Evolutionary conservation across 2,329 filamentous ascomycete species (phyloP), one percentile per base, ranked within the genome.

Genomic region (Talaromyces sp.): DNA sequence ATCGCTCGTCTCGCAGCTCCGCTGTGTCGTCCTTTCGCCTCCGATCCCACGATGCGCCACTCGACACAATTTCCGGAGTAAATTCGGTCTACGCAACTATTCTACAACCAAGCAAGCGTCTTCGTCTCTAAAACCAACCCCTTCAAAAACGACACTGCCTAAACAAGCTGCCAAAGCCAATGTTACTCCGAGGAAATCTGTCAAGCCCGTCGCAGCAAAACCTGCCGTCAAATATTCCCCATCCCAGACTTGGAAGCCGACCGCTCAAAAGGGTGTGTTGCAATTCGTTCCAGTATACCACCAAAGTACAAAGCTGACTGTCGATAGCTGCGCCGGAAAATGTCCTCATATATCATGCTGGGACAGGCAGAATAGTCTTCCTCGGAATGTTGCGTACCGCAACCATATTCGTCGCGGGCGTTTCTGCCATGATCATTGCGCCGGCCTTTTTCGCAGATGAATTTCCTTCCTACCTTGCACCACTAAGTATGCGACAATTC

Each of bases 291-390:
- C 33, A 58, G 33, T 13, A 10, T 47, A 47, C 41, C 19, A 58
- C 19, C 27, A 31, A 2, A 31, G 33, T 41, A 39, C 10, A 14
- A 54, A 43, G 60, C 66, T 66, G 35, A 66, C 27, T 52, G 48
- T 22, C 22, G 2, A 39, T 64, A 78, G 77, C 73, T 24, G 73
- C 75, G 22, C 77, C 77, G 45, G 77, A 79, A 59, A 73, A 74
- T 54, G 74, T 93, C 33, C 83, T 92, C 69, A 85, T 96, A 67
- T 96, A 91, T 76, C 90, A 93, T 77, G 88, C 88, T 62, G 90
- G 91, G 61, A 89, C 86, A 0, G 83, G 83, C 9, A 84, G 86
- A 65, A 89, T 85, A 35, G 85, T 87, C 7, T 88, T 90, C 69
- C 78, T 94, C 54, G 90, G 89, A 58, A 85, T 87, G 72, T 76